Base-by-base conservation (phyloP, 2,329 filamentous ascomycete species). In the Cadophora sp. region DNA sequence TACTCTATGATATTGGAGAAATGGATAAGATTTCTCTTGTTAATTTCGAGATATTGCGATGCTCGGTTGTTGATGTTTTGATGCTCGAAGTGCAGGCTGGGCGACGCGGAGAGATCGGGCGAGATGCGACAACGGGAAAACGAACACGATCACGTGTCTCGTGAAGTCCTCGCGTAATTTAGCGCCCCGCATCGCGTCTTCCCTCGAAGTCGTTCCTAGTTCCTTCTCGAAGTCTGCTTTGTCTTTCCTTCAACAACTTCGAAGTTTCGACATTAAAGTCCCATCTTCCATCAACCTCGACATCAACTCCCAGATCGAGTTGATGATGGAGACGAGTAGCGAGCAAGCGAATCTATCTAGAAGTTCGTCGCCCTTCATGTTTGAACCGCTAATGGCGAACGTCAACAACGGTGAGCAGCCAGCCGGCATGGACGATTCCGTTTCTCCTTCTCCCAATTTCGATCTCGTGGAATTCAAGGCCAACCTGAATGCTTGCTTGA, bases 401-500 rank as follows among this genome's bases (percentile, higher is more conserved):
- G 8, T 9, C 19, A 26, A 53, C 7, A 53, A 53, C 50, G 26
- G 50, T 53, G 26, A 29, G 50, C 26, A 53, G 50, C 50, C 26
- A 53, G 26, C 50, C 50, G 50, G 50, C 50, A n/a, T 24, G 16
- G 50, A 27, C 14, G 26, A 29, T 53, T 29, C 26, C 8, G 4
- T 29, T 19, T 53, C 50, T 8, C 14, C 26, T 19, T 29, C 50
- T 16, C 19, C 50, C 26, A 26, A 53, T 29, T 53, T 19, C 26
- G 16, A 53, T 16, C 1, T 53, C 14, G 50, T 11, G 26, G 12
- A 29, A 6, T 53, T 53, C 50, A 53, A 53, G 50, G 24, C 12
- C 24, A 27, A 53, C 26, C 50, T 53, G 50, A 53, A 53, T 14
- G 26, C 14, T 19, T 73, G 67, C 48, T 64, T 73, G n/a, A 61